Evolutionary conservation across 139 green algal genomes (phyloP).

Genomic region (Monoraphidium neglectum): DNA sequence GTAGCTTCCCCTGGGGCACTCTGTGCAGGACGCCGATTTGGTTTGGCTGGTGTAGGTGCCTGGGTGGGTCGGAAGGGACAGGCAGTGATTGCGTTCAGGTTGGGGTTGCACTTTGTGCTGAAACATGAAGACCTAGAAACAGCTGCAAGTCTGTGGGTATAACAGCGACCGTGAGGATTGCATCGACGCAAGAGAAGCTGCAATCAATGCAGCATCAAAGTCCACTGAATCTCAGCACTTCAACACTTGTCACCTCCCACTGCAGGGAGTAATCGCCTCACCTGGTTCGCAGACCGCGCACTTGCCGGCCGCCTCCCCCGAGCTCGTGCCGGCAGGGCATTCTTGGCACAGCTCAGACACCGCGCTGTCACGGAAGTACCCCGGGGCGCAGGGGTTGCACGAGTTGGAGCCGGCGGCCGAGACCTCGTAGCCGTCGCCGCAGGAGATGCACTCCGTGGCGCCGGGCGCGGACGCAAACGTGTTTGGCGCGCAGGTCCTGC

Average conservation of each 20-base stretch:
- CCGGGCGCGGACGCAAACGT: constrained; percentile 27
- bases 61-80: not conserved
- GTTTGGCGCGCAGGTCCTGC: constrained; percentile 15
- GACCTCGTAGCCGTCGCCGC: constrained; percentile 33
- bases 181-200: too few species aligned
- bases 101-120: too few species aligned
- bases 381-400: constrained; percentile 27
- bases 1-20: constrained; percentile 28
- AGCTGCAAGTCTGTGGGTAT: too few species aligned
- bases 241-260: too few species aligned
- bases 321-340: constrained; percentile 28
- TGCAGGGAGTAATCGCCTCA: too few species aligned
- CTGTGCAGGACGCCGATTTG: constrained; percentile 12
- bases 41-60: constrained; percentile 13
- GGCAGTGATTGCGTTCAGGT: too few species aligned
- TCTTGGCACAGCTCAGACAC: constrained; percentile 19
- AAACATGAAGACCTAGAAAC: too few species aligned
- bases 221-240: too few species aligned
- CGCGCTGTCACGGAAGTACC: constrained; percentile 17
- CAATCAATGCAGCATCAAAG: too few species aligned
- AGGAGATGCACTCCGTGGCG: constrained; percentile 17
- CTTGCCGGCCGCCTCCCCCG: not conserved
- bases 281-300: too few species aligned
- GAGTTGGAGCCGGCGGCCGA: constrained; percentile 8
- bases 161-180: too few species aligned